phyloP scores from a whole-genome alignment of 768 basidiomycete genomes.

The Macrolepiota fuliginosa region DNA sequence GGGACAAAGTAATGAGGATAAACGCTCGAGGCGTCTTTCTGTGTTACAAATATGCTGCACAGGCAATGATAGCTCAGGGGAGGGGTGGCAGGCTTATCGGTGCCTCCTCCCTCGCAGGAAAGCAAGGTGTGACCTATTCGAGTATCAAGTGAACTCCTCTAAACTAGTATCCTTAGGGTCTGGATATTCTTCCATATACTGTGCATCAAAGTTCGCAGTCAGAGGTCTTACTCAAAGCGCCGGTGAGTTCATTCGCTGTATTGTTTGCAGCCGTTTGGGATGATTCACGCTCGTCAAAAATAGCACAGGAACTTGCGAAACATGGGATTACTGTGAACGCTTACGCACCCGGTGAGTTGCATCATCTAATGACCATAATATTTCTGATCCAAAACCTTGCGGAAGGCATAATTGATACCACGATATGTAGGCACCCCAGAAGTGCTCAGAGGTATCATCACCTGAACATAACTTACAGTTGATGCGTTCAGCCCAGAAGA shows the following conservation, averaged over 20 bases:
- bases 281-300: neutral
- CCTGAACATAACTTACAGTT: too few species aligned
- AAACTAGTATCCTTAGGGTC: neutral
- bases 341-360: conserved; percentile 33
- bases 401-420: too few species aligned
- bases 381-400: too few species aligned
- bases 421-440: too few species aligned
- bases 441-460: too few species aligned
- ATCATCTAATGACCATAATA: too few species aligned
- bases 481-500: too few species aligned
- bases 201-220: conserved; percentile 37
- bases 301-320: conserved; percentile 35
- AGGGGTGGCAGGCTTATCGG: conserved; percentile 56
- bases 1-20: conserved; percentile 42
- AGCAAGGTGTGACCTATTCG: conserved; percentile 19
- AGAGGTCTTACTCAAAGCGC: conserved; percentile 38
- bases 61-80: conserved; percentile 56
- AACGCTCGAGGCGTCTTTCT: conserved; percentile 59
- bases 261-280: neutral
- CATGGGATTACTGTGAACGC: conserved; percentile 43
- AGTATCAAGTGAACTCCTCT: neutral
- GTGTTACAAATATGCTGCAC: conserved; percentile 66
- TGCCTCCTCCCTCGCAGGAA: conserved; percentile 29
- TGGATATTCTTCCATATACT: conserved; percentile 23
- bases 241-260: conserved; percentile 23